Base-by-base conservation (phyloP, 495 filamentous ascomycete genomes). In the Pseudomonodictys pantanalensis region DNA sequence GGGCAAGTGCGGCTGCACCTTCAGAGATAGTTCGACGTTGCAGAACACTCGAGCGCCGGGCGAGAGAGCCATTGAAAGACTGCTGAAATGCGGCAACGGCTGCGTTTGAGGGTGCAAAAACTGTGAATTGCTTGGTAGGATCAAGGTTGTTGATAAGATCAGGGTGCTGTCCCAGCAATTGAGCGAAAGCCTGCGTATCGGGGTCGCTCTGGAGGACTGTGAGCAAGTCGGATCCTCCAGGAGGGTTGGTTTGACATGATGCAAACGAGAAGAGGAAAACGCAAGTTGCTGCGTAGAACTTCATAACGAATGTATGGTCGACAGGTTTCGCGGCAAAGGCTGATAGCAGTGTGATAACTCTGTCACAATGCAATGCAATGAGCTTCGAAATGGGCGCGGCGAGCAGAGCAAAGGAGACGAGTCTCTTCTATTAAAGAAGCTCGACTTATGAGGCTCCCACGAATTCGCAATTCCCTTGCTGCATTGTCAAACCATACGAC, bases 101-200 rank as follows among this genome's bases (percentile, higher is more conserved):
- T 48, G 45, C 45, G 17, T 48, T 48, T 28, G 45, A 48, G 17
- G 45, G 45, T 4, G 45, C 45, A 28, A 48, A 48, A 8, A 48
- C 45, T 4, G 45, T 48, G 23, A 24, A 48, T 6, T 28, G 23
- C 23, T 48, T 48, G 24, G 45, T 23, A 28, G 45, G 24, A 23
- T 48, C 17, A 9, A 48, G 23, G 28, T 48, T 48, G 5, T 9
- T 28, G 22, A 48, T 4, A 48, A 48, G 45, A 23, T 48, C 45
- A 48, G 45, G 45, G 11, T 9, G 7, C 23, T 48, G 18, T 48
- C 10, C 45, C 17, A 48, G 23, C 23, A 48, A 17, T 48, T 48
- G 45, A 28, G 18, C 45, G 17, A 48, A 48, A 15, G 18, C 45
- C 28, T 48, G 45, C 23, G 45, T 48, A 28, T 48, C 45, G 24